Evolutionary conservation across 495 filamentous ascomycete species (phyloP).

Genomic region (Penicillium taxi): DNA sequence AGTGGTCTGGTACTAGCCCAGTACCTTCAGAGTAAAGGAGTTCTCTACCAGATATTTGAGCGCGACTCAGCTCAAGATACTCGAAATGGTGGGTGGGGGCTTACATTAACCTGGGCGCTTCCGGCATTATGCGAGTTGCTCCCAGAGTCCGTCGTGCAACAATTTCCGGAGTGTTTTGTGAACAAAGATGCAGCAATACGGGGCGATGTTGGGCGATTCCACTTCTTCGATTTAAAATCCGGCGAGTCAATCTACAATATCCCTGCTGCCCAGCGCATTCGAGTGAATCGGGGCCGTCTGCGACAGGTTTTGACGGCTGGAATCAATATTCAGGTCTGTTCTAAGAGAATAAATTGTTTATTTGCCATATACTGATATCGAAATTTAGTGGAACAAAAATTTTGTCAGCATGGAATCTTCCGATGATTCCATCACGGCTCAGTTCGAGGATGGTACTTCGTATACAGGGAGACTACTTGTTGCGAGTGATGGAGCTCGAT

Average conservation of each 20-base stretch:
- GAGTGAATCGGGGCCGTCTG: slow-evolving; percentile 43
- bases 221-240: slow-evolving; percentile 46
- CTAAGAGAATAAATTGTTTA: no score
- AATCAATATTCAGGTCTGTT: slow-evolving; percentile 35
- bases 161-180: slow-evolving; percentile 45
- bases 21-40: slow-evolving; percentile 38
- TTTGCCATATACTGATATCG: neutral
- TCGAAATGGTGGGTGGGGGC: slow-evolving; percentile 48
- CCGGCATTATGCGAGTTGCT: slow-evolving; percentile 42
- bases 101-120: slow-evolving; percentile 53
- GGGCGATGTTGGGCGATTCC: slow-evolving; percentile 45
- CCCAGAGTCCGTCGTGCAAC: slow-evolving; percentile 37
- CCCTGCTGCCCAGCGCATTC: slow-evolving; percentile 41
- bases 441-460: slow-evolving; percentile 45
- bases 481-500: slow-evolving; percentile 49
- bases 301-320: slow-evolving; percentile 40
- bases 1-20: slow-evolving; percentile 54
- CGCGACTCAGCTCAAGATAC: slow-evolving; percentile 37
- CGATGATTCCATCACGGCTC: slow-evolving; percentile 29
- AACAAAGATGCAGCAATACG: slow-evolving; percentile 33
- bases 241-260: slow-evolving; percentile 38
- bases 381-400: slow-evolving; percentile 40
- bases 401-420: slow-evolving; percentile 30
- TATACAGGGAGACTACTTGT: slow-evolving; percentile 44
- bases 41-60: slow-evolving; percentile 49